phyloP scores from a whole-genome alignment of 805 yeast species.

The Priceomyces castillae region DNA sequence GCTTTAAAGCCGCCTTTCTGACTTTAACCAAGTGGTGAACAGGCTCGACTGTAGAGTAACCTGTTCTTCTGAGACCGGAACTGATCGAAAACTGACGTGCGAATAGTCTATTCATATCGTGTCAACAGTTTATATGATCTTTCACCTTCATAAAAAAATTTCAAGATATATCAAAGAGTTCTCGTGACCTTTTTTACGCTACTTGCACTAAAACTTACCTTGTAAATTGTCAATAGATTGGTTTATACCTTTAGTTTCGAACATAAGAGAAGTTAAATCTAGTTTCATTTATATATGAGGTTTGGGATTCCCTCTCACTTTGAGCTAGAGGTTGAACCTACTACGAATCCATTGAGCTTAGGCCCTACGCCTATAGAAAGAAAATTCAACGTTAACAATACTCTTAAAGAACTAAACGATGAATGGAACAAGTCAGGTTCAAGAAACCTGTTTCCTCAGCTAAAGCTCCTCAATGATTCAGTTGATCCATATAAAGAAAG shows the following conservation, averaged over 20 bases:
- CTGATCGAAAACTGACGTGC: constrained; percentile 35
- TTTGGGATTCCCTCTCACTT: constrained; percentile 28
- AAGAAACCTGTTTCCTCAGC: not conserved
- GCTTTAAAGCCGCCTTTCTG: constrained; percentile 70
- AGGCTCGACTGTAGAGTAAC: constrained; percentile 74
- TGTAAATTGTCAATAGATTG: too few species aligned
- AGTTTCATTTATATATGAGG: constrained; percentile 15
- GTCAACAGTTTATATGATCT: not conserved
- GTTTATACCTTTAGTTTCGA: too few species aligned
- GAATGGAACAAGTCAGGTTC: not conserved
- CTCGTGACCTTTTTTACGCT: constrained; percentile 1
- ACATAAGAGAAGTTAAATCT: too few species aligned
- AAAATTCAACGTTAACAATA: not conserved
- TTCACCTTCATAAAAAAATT: constrained; percentile 3
- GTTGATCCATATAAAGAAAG: not conserved
- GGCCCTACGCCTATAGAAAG: not conserved
- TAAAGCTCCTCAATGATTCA: not conserved
- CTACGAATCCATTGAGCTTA: constrained; percentile 1
- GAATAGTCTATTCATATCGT: constrained; percentile 18
- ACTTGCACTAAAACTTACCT: not conserved
- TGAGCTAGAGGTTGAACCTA: constrained; percentile 13
- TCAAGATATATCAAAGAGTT: not conserved
- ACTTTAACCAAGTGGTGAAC: constrained; percentile 86
- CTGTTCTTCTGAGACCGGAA: constrained; percentile 48
- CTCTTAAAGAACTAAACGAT: not conserved